A percentile compares a stretch with the other conserved stretches of the same genome.
These are phyloP conservation scores for Calocybe indica DNA, from an alignment of 768 basidiomycete genomes.

Conservation along the genomic window DNA sequence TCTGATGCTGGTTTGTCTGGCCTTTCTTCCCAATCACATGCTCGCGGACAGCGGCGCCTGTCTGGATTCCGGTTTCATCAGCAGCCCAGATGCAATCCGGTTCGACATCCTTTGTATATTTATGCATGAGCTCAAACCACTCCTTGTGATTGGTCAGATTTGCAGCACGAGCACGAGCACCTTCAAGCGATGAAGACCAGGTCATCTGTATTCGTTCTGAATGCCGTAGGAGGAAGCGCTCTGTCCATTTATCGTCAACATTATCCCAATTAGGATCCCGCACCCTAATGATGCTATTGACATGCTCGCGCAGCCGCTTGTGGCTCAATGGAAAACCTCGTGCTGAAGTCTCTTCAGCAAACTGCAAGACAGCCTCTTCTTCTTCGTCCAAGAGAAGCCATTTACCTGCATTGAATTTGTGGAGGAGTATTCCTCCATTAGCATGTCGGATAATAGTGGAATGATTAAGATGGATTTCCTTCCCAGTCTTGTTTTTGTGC, in stretches of 20 bases:
- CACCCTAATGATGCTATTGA: conserved; percentile 1
- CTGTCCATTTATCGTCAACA: conserved; percentile 6
- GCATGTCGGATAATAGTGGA: background rate
- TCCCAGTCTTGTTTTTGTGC: background rate
- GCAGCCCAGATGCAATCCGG: background rate
- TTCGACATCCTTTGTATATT: background rate
- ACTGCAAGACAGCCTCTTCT: background rate
- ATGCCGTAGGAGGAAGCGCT: conserved; percentile 5
- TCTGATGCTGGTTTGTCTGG: conserved; percentile 3
- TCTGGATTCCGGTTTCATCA: conserved; percentile 5
- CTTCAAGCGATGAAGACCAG: conserved; percentile 5
- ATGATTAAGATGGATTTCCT: background rate
- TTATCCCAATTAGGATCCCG: conserved; percentile 2
- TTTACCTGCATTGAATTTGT: conserved; percentile 5
- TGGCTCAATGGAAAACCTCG: conserved; percentile 3
- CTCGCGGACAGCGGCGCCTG: background rate
- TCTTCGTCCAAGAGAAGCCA: background rate
- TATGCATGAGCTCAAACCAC: conserved; percentile 7
- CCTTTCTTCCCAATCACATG: background rate
- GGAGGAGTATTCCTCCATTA: background rate
- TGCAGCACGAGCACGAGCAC: conserved; percentile 3
- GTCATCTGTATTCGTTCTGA: background rate
- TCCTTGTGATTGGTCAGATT: conserved; percentile 7
- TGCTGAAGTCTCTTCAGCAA: background rate
- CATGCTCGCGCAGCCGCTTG: conserved; percentile 7